These are phyloP conservation scores for Fusarium equiseti DNA, from an alignment of 2,329 filamentous ascomycete species.

Conservation along the genomic window DNA sequence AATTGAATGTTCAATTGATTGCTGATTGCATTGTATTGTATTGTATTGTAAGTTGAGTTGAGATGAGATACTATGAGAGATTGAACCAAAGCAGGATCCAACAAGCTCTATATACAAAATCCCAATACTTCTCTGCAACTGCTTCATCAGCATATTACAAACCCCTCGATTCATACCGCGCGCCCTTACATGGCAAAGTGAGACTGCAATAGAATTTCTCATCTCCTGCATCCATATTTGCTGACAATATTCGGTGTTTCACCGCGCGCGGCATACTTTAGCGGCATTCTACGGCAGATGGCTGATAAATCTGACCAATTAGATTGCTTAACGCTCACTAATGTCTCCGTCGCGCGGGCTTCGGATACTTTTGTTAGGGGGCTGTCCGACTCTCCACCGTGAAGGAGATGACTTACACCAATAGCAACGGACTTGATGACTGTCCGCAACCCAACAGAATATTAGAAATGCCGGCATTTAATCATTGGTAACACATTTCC, in stretches of 20 bases:
- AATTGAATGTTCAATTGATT: neutral
- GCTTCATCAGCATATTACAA: constrained; percentile 18
- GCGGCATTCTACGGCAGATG: neutral
- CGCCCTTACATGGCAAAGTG: neutral
- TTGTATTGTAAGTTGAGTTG: neutral
- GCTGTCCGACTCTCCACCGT: neutral
- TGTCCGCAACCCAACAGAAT: neutral
- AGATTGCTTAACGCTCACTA: constrained; percentile 1
- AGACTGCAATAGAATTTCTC: neutral
- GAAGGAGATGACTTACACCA: neutral
- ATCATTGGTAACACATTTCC: neutral
- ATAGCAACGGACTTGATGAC: neutral
- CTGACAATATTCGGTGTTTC: neutral
- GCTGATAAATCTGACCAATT: neutral
- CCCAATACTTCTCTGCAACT: neutral
- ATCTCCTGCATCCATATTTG: neutral
- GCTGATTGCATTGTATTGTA: neutral
- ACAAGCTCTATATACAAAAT: constrained; percentile 19
- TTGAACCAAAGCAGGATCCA: neutral
- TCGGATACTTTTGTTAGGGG: neutral
- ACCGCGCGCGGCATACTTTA: constrained; percentile 7
- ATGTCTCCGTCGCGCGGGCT: constrained; percentile 4
- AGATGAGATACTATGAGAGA: neutral
- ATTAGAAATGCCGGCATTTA: neutral
- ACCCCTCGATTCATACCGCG: constrained; percentile 2